These are phyloP conservation scores for Trichoderma asperelloides DNA, from an alignment of 495 filamentous ascomycete genomes.

Conservation along the genomic window DNA sequence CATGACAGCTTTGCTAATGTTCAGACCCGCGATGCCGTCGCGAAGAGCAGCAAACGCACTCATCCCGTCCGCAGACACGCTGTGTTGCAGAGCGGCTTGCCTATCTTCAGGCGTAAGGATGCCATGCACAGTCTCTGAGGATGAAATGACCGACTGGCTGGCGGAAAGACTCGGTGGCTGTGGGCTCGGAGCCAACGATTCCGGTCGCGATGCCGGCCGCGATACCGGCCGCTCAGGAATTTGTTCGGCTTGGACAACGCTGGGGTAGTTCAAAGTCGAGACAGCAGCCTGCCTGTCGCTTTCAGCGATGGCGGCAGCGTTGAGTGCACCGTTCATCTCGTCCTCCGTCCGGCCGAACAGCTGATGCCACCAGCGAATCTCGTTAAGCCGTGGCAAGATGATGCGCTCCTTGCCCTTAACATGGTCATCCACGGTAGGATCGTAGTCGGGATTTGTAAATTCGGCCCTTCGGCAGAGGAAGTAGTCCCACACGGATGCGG, in stretches of 20 bases:
- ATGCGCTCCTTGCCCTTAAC: slow-evolving; percentile 72
- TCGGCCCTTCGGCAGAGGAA: slow-evolving; percentile 70
- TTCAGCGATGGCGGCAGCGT: slow-evolving; percentile 27
- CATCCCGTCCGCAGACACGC: slow-evolving; percentile 32
- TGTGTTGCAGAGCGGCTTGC: slow-evolving; percentile 29
- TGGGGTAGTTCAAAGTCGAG: background rate
- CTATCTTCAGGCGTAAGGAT: slow-evolving; percentile 26
- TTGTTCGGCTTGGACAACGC: background rate
- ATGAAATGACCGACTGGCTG: slow-evolving; percentile 34
- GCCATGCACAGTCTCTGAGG: slow-evolving; percentile 32
- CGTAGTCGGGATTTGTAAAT: slow-evolving; percentile 76
- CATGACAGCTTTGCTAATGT: slow-evolving; percentile 24
- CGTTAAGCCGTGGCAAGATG: slow-evolving; percentile 61
- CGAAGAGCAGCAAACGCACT: slow-evolving; percentile 32
- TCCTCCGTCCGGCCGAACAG: slow-evolving; percentile 73
- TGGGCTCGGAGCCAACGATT: slow-evolving; percentile 18
- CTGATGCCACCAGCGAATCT: slow-evolving; percentile 85
- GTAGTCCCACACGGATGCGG: slow-evolving; percentile 92
- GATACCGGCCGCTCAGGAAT: slow-evolving; percentile 19
- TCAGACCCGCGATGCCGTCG: slow-evolving; percentile 39
- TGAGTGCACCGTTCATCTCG: slow-evolving; percentile 79
- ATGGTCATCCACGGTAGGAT: slow-evolving; percentile 64
- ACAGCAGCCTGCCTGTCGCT: slow-evolving; percentile 19
- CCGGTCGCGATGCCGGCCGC: no score
- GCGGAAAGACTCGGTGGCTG: slow-evolving; percentile 25